Percentiles rank a stretch among this genome's conserved stretches.
Evolutionary conservation across 2,329 filamentous ascomycete genomes (phyloP).

Genomic region (Microcyclospora pomicola): DNA sequence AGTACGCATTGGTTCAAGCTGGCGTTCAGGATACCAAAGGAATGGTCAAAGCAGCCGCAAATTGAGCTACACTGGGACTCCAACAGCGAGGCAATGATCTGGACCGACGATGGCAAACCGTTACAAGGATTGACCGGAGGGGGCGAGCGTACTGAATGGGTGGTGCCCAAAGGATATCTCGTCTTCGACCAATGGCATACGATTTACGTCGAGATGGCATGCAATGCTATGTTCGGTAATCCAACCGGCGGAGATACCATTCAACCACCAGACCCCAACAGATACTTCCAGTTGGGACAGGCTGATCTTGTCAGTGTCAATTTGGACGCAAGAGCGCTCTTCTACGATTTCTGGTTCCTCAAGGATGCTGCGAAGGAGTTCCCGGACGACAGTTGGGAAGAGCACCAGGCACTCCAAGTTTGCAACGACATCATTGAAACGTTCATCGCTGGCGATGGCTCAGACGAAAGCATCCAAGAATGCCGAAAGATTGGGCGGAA

Average conservation of each 20-base stretch:
- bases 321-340: slow-evolving; percentile 65
- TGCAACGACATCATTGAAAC: slow-evolving; percentile 81
- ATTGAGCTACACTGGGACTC: slow-evolving; percentile 97
- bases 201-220: slow-evolving; percentile 97
- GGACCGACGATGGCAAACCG: slow-evolving; percentile 78
- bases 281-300: slow-evolving; percentile 58
- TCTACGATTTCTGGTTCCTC: slow-evolving; percentile 93
- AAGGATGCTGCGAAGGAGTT: slow-evolving; percentile 85
- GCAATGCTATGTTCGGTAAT: slow-evolving; percentile 97
- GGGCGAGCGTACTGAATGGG: slow-evolving; percentile 81
- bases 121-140: slow-evolving; percentile 84
- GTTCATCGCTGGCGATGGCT: slow-evolving; percentile 66
- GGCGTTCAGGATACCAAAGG: slow-evolving; percentile 58
- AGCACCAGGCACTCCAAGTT: slow-evolving; percentile 70
- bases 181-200: slow-evolving; percentile 68
- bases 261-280: slow-evolving; percentile 76
- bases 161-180: slow-evolving; percentile 66
- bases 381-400: slow-evolving; percentile 72
- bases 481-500: slow-evolving; percentile 70
- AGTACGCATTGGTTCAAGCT: slow-evolving; percentile 96
- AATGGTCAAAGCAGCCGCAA: slow-evolving; percentile 60
- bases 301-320: slow-evolving; percentile 87
- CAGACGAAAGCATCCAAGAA: slow-evolving; percentile 59
- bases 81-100: slow-evolving; percentile 87
- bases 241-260: slow-evolving; percentile 72